A percentile compares a stretch with the other conserved stretches of the same genome.
Conservation (phyloP, 2,329 filamentous ascomycete genomes). For the Pseudogymnoascus sp. region DNA sequence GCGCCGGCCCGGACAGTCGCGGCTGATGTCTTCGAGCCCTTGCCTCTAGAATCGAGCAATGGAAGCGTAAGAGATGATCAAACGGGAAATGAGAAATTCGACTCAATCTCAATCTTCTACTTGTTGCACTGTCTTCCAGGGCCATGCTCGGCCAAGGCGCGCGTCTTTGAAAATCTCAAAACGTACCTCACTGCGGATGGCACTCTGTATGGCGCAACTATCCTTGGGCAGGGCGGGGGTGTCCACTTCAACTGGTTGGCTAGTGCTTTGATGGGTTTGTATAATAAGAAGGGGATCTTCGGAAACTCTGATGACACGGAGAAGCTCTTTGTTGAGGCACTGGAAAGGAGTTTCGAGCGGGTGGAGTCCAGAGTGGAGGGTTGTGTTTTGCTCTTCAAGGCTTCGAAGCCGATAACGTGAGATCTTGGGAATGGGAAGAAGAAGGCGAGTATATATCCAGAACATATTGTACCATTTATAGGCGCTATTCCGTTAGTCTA, state of each 20-base stretch:
- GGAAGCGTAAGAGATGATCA: neutral
- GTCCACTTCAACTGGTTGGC: constrained; percentile 24
- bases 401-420: constrained; percentile 22
- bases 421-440: neutral
- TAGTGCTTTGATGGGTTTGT: constrained; percentile 26
- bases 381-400: constrained; percentile 33
- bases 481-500: no score
- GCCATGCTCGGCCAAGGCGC: constrained; percentile 24
- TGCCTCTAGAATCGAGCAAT: constrained; percentile 19
- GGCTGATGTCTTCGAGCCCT: constrained; percentile 32
- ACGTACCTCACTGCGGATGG: constrained; percentile 30
- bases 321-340: constrained; percentile 29
- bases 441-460: neutral
- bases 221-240: constrained; percentile 28
- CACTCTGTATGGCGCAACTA: constrained; percentile 33
- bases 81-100: constrained; percentile 27
- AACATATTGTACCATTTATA: neutral
- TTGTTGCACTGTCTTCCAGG: constrained; percentile 37
- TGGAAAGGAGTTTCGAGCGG: constrained; percentile 32
- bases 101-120: constrained; percentile 39
- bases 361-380: constrained; percentile 36
- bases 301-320: constrained; percentile 33
- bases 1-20: constrained; percentile 21
- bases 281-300: constrained; percentile 33
- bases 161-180: constrained; percentile 29